Evolutionary conservation across 208 protist species (phyloP).

Genomic region (Trichomonas tenax): DNA sequence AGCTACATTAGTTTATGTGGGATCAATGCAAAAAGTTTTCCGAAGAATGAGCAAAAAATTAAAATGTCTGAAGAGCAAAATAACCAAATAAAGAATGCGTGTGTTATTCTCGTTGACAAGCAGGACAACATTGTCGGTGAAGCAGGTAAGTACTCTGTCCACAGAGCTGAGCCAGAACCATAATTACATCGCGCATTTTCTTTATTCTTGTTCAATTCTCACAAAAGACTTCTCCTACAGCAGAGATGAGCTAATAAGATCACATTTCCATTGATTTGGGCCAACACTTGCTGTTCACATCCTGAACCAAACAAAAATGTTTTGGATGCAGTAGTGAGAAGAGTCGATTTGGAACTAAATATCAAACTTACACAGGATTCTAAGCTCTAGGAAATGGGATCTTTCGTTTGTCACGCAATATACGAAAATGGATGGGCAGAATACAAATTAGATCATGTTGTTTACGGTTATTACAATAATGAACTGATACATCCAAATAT

Average conservation of each 20-base stretch:
- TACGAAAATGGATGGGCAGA: background rate
- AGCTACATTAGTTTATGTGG: too few relatives aligned
- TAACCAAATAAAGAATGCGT: background rate
- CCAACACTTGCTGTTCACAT: slow-evolving; percentile 11
- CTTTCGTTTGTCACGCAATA: background rate
- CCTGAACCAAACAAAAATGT: background rate
- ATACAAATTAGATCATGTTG: slow-evolving; percentile 1
- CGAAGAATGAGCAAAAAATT: too few relatives aligned
- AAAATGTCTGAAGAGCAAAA: background rate
- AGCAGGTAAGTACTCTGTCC: background rate
- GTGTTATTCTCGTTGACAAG: background rate
- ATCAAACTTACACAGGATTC: background rate
- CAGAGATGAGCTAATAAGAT: background rate
- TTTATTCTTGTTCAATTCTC: background rate
- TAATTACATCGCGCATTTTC: slow-evolving; percentile 5
- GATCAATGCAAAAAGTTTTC: too few relatives aligned
- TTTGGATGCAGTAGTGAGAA: background rate
- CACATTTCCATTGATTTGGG: background rate
- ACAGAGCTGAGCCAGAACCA: background rate
- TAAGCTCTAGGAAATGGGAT: background rate
- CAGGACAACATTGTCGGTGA: background rate
- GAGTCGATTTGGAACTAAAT: background rate
- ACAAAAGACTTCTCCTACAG: background rate
- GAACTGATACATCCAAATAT: background rate
- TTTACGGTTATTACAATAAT: background rate